phyloP scores from a whole-genome alignment of 1,139 yeast genomes.

The Yamadazyma sp. region DNA sequence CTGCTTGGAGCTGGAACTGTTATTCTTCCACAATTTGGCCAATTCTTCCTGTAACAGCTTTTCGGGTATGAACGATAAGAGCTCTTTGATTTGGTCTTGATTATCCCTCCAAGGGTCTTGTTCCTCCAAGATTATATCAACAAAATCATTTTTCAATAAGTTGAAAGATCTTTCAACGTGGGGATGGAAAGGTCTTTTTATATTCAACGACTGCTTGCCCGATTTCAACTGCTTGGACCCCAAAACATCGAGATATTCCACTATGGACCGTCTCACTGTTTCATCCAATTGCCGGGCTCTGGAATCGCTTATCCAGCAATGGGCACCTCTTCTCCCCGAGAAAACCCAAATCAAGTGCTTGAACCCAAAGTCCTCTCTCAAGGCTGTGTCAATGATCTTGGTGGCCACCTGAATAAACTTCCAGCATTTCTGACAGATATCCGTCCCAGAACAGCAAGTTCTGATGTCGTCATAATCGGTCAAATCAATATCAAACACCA shows the following conservation, averaged over 20 bases:
- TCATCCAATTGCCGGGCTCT: conserved; percentile 79
- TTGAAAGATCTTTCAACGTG: conserved; percentile 76
- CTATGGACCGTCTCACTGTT: conserved; percentile 67
- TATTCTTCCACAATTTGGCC: conserved; percentile 44
- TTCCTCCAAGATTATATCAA: conserved; percentile 64
- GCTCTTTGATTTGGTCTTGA: conserved; percentile 46
- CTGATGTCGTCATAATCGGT: conserved; percentile 94
- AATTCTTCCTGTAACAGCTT: conserved; percentile 54
- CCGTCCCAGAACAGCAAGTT: conserved; percentile 88
- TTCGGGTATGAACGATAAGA: conserved; percentile 65
- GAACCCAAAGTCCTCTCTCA: conserved; percentile 88
- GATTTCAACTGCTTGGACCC: conserved; percentile 46
- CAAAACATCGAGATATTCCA: conserved; percentile 80
- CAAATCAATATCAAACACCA: conserved; percentile 95
- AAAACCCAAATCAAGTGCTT: conserved; percentile 89
- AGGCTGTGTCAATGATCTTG: conserved; percentile 66
- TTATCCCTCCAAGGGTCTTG: conserved; percentile 73
- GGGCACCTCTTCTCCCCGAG: conserved; percentile 99
- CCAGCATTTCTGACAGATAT: conserved; percentile 92
- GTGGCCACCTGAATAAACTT: conserved; percentile 87
- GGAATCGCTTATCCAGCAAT: conserved; percentile 94
- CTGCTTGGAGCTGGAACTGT: conserved; percentile 34
- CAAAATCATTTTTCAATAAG: conserved; percentile 62
- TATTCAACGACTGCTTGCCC: conserved; percentile 40
- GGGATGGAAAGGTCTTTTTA: conserved; percentile 88